Conservation (phyloP, 805 yeast genomes). For the Ogataea methylovora region DNA sequence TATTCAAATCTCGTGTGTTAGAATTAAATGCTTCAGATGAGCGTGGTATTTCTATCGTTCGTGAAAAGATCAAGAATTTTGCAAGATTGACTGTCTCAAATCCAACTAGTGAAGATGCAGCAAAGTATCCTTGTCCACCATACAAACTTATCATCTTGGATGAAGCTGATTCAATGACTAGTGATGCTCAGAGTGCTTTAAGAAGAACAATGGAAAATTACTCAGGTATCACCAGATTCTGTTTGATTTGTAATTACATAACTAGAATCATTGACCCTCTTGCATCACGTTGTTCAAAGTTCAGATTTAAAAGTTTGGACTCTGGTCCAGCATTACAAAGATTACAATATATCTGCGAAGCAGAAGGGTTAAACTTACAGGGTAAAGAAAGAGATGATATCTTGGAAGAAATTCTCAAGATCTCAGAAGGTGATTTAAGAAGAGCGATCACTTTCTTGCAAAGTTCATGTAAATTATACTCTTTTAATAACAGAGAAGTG, state of each 20-base stretch:
- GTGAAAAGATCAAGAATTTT: slow-evolving; percentile 79
- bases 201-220: slow-evolving; percentile 92
- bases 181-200: slow-evolving; percentile 92
- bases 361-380: slow-evolving; percentile 30
- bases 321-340: slow-evolving; percentile 62
- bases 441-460: slow-evolving; percentile 88
- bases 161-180: slow-evolving; percentile 97
- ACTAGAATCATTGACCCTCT: slow-evolving; percentile 95
- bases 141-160: slow-evolving; percentile 87
- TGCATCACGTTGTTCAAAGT: slow-evolving; percentile 94
- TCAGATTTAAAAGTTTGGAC: slow-evolving; percentile 78
- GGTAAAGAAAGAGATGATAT: slow-evolving; percentile 39
- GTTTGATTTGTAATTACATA: slow-evolving; percentile 91
- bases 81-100: slow-evolving; percentile 82
- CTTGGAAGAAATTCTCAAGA: slow-evolving; percentile 54
- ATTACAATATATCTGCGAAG: slow-evolving; percentile 49
- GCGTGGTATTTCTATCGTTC: slow-evolving; percentile 80
- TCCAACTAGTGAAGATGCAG: slow-evolving; percentile 61
- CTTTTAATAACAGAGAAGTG: slow-evolving; percentile 4
- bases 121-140: slow-evolving; percentile 90
- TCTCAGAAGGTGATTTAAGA: slow-evolving; percentile 86
- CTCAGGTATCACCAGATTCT: slow-evolving; percentile 85
- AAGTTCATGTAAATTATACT: slow-evolving; percentile 60
- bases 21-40: slow-evolving; percentile 90
- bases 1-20: slow-evolving; percentile 62